Evolutionary conservation across 345 rosid species (phyloP).

Genomic region (Combretum micranthum): DNA sequence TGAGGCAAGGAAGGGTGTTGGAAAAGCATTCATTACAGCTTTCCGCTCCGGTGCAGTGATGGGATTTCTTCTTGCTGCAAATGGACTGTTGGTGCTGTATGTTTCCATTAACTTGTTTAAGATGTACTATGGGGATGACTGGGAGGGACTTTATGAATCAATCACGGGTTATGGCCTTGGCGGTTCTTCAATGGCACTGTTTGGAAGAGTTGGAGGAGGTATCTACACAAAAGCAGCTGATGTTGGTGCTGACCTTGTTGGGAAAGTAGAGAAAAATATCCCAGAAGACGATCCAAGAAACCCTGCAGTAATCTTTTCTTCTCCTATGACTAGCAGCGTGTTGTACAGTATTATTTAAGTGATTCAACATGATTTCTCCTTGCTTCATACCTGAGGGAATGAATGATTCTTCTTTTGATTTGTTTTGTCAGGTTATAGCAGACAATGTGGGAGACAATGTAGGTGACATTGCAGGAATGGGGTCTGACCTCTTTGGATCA

Average conservation of each 20-base stretch:
- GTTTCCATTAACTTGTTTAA: conserved; percentile 48
- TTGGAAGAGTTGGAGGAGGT: conserved; percentile 69
- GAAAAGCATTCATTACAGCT: conserved; percentile 56
- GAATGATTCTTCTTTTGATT: neutral
- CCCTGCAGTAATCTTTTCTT: conserved; percentile 36
- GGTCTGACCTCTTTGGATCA: conserved; percentile 61
- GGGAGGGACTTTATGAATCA: conserved; percentile 68
- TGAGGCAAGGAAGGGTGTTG: conserved; percentile 60
- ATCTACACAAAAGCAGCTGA: conserved; percentile 61
- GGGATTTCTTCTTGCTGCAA: conserved; percentile 71
- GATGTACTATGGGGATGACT: conserved; percentile 57
- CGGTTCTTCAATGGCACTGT: conserved; percentile 64
- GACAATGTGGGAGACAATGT: conserved; percentile 76
- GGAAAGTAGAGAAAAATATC: conserved; percentile 54
- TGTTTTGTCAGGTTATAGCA: conserved; percentile 48
- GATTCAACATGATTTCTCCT: neutral
- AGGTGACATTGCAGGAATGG: conserved; percentile 78
- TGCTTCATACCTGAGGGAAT: neutral
- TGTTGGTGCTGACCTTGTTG: conserved; percentile 67
- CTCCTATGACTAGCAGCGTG: neutral
- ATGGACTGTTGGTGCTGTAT: conserved; percentile 54
- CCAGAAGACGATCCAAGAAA: conserved; percentile 68
- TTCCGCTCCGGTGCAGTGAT: conserved; percentile 62
- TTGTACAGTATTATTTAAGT: no score
- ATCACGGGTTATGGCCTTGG: conserved; percentile 68